These are phyloP conservation scores for Primulina huaijiensis DNA, from an alignment of 257 asterid genomes.

Conservation along the genomic window DNA sequence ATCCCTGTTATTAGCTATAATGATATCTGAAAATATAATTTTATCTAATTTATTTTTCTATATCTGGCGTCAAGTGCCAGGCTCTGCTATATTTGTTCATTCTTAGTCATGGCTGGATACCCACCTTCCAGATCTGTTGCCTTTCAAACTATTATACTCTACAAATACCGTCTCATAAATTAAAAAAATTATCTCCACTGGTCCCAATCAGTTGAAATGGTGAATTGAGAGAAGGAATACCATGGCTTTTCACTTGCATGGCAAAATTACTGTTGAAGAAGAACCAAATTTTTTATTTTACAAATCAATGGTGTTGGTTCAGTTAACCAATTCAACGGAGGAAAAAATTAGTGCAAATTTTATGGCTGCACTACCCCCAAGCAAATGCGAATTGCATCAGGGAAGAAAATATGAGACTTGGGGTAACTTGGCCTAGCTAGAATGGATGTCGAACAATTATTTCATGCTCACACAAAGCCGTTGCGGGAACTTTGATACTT, in stretches of 20 bases:
- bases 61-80: background rate
- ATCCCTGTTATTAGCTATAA: background rate
- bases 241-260: background rate
- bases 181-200: background rate
- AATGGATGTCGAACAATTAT: too few relatives aligned
- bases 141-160: too few relatives aligned
- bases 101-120: too few relatives aligned
- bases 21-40: background rate
- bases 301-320: background rate
- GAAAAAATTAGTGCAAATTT: background rate
- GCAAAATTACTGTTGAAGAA: too few relatives aligned
- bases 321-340: background rate
- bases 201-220: background rate
- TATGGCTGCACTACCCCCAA: background rate
- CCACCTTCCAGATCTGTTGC: too few relatives aligned
- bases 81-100: background rate
- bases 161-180: background rate
- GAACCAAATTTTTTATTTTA: too few relatives aligned
- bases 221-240: background rate
- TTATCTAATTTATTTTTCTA: too few relatives aligned
- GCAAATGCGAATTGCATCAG: too few relatives aligned
- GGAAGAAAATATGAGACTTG: too few relatives aligned
- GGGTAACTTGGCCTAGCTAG: too few relatives aligned
- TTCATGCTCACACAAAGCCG: background rate
- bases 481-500: background rate